Evolutionary conservation across 208 protist genomes (phyloP), one percentile per base, ranked within the genome.

Genomic region (Crithidia thermophila): DNA sequence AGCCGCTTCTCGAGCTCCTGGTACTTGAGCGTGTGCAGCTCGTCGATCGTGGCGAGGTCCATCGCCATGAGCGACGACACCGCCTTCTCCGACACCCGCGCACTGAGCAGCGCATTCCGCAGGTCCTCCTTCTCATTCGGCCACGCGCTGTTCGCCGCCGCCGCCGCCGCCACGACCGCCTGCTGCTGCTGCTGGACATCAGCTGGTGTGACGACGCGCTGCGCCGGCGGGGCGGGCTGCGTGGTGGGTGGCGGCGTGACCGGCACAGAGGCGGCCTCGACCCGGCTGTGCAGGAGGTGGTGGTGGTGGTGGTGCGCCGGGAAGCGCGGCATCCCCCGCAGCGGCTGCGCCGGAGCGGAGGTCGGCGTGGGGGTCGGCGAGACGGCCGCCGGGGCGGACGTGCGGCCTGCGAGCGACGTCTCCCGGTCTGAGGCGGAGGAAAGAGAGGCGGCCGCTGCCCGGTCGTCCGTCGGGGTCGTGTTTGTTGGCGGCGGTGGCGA

Each of bases 111-210:
- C 21, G 62, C 11, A 4, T 58, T 55, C 9, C 72, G 71, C 34
- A 80, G 68, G 45, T 76, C 68, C 62, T 80, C 75, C 47, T 76
- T 58, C 14, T 67, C 58, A 21, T 78, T 69, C 1, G 66, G 66
- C 64, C 62, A 72, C 23, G 51, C 30, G 13, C 57, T 57, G 8
- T 40, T 39, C 13, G 60, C 46, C n/a, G 36, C 50, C 36, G 37
- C 42, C 20, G 13, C 43, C 1, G 28, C 28, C 43, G 67, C 52
- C 31, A 52, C 66, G 23, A 10, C 18, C 27, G 40, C 42, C 36
- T 65, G 52, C 40, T 76, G 53, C 21, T 51, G 69, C 8, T 52
- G 67, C 37, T 6, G 31, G 21, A 14, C 16, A 4, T 34, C 27
- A 52, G 56, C 23, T 40, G 25, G 33, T 59, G 20, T 16, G 53